Base-by-base conservation (phyloP, 148 eudicot genomes). In the Limonium bicolor region DNA sequence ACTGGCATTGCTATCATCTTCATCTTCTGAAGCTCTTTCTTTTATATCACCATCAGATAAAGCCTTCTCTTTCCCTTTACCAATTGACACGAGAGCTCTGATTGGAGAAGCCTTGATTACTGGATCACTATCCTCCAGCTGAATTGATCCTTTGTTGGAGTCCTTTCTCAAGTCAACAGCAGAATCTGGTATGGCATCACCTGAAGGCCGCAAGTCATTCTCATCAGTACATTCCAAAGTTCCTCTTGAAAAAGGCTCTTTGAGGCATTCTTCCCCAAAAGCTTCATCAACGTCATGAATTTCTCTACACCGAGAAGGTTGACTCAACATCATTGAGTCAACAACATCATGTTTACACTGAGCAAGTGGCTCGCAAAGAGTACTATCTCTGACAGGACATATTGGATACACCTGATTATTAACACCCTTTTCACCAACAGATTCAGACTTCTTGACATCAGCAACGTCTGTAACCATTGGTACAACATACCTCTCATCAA, bases 31-130 rank as follows among this genome's bases (percentile, higher is more conserved):
- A 1, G 36, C 29, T 50, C 48, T 60, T 27, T 32, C 48, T 25
- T 26, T 32, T 1, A 28, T 20, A 53, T 41, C 38, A 6, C 65
- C 65, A 31, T 53, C 57, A 4, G 63, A 72, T 24, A 62, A 44
- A 26, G 56, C 65, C 61, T 54, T 63, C 17, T 37, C 73, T 52
- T 73, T 69, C 11, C 76, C 70, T 51, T 68, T 72, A 47, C 50
- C 44, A 38, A 35, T 36, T 20, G 33, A 22, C 13, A 43, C 23
- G 30, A 12, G 14, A 27, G 38, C 20, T 26, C 47, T 54, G 41
- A 36, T 38, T 16, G 65, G 64, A 53, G 65, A 50, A 36, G 33
- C 44, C 34, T 56, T 51, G 22, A 43, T 29, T 15, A 51, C 41
- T 41, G 20, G 48, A 50, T n/a, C n/a, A n/a, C 40, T 27, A 2